These are phyloP conservation scores for Selenicereus undatus DNA, from an alignment of 148 eudicot species.

Conservation along the genomic window DNA sequence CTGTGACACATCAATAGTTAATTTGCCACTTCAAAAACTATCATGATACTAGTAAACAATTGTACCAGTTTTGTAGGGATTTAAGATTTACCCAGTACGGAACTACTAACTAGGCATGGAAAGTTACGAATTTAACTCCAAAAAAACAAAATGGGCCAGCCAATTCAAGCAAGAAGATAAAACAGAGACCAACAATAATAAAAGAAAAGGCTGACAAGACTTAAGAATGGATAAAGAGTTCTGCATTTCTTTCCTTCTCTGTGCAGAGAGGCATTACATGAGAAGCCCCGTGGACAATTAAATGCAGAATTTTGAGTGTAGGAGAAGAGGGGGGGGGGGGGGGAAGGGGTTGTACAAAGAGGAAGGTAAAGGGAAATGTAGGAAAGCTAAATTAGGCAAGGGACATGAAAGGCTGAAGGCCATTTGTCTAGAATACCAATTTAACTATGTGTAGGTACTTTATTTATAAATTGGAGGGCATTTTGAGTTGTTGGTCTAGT, in stretches of 20 bases:
- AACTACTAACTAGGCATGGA: conserved; percentile 8
- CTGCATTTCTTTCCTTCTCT: neutral
- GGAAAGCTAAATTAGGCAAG: conserved; percentile 32
- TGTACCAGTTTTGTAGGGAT: conserved; percentile 9
- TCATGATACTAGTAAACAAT: conserved; percentile 5
- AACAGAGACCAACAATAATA: neutral
- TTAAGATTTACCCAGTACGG: conserved; percentile 8
- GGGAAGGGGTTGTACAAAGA: conserved; percentile 10
- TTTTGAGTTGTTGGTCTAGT: conserved; percentile 22
- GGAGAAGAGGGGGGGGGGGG: neutral
- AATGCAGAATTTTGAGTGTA: conserved; percentile 13
- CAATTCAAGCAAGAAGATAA: neutral
- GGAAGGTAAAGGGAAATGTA: conserved; percentile 24
- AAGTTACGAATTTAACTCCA: neutral
- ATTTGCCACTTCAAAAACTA: conserved; percentile 8
- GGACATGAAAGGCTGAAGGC: conserved; percentile 31
- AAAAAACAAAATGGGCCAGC: neutral
- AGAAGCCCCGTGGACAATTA: conserved; percentile 1
- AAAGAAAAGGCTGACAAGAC: conserved; percentile 20
- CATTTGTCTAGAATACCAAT: conserved; percentile 18
- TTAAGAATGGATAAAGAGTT: conserved; percentile 9
- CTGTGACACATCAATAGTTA: conserved; percentile 13
- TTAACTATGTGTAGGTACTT: conserved; percentile 4
- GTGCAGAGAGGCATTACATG: neutral
- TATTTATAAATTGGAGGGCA: conserved; percentile 19